Conservation (phyloP, 2,329 filamentous ascomycete genomes). For the Metarhizium brunneum region DNA sequence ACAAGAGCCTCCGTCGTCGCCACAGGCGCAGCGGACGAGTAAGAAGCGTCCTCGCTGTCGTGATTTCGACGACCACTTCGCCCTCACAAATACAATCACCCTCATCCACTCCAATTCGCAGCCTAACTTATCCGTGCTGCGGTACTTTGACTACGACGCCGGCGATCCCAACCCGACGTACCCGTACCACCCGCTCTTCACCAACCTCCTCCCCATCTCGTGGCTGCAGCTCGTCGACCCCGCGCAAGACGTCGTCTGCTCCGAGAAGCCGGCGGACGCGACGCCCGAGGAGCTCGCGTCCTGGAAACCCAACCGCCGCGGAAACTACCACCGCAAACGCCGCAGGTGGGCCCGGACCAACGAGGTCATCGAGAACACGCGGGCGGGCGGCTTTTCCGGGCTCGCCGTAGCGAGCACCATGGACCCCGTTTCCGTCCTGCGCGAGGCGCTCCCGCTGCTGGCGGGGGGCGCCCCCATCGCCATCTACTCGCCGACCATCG, state of each 20-base stretch:
- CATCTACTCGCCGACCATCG: conserved; percentile 73
- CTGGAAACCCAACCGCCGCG: conserved; percentile 75
- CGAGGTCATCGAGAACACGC: conserved; percentile 64
- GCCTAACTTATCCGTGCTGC: conserved; percentile 77
- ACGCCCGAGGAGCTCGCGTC: conserved; percentile 51
- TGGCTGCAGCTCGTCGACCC: conserved; percentile 89
- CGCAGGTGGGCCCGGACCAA: conserved; percentile 68
- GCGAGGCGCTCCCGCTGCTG: conserved; percentile 68
- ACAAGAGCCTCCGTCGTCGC: conserved; percentile 6
- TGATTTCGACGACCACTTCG: conserved; percentile 56
- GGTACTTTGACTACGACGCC: conserved; percentile 80
- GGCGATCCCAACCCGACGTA: conserved; percentile 48
- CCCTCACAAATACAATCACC: conserved; percentile 66
- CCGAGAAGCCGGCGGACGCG: conserved; percentile 50
- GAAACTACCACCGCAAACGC: conserved; percentile 82
- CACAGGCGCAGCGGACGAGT: conserved; percentile 14
- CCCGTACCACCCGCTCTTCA: conserved; percentile 68
- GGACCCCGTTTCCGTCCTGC: conserved; percentile 69
- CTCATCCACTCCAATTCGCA: conserved; percentile 74
- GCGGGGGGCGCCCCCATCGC: conserved; percentile 76
- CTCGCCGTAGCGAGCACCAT: conserved; percentile 75
- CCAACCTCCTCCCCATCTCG: conserved; percentile 72
- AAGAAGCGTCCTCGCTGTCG: conserved; percentile 24
- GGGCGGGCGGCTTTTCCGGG: conserved; percentile 70
- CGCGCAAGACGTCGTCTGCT: conserved; percentile 63